These are phyloP conservation scores for Gymnopus androsaceus DNA, from an alignment of 1,284 basidiomycete species.

Conservation along the genomic window DNA sequence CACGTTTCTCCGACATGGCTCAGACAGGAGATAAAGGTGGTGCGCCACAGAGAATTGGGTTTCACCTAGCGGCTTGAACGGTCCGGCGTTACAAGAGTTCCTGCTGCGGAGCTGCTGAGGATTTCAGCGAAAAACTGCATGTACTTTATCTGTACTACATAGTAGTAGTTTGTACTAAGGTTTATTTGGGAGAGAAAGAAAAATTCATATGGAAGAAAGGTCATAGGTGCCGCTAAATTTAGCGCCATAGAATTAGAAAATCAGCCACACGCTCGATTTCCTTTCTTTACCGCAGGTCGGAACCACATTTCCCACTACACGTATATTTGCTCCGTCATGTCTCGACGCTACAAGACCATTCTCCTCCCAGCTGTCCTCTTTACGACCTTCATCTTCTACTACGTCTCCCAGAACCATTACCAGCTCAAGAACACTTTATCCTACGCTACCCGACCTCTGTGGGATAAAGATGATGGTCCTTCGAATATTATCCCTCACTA, in stretches of 20 bases:
- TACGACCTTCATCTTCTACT: conserved; percentile 34
- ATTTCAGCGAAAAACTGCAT: no score
- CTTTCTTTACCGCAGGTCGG: conserved; percentile 5
- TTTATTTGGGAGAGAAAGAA: no score
- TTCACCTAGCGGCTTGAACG: not conserved
- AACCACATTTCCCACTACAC: not conserved
- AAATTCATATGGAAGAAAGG: no score
- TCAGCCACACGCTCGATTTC: not conserved
- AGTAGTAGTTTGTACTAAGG: no score
- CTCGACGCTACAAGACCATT: conserved; percentile 6
- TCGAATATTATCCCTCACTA: conserved; percentile 52
- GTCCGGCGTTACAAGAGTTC: not conserved
- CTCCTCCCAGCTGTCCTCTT: conserved; percentile 31
- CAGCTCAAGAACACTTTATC: conserved; percentile 52
- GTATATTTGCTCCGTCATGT: not conserved
- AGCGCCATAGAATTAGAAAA: not conserved
- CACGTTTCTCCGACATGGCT: conserved; percentile 10
- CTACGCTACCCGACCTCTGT: conserved; percentile 64
- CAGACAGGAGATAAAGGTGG: not conserved
- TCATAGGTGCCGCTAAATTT: no score
- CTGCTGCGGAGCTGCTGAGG: no score
- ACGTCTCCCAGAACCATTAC: conserved; percentile 41
- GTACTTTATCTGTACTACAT: no score
- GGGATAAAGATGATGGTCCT: conserved; percentile 59
- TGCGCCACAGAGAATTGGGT: not conserved